Base-by-base conservation (phyloP, 2,329 filamentous ascomycete genomes). In the Colletotrichum godetiae region DNA sequence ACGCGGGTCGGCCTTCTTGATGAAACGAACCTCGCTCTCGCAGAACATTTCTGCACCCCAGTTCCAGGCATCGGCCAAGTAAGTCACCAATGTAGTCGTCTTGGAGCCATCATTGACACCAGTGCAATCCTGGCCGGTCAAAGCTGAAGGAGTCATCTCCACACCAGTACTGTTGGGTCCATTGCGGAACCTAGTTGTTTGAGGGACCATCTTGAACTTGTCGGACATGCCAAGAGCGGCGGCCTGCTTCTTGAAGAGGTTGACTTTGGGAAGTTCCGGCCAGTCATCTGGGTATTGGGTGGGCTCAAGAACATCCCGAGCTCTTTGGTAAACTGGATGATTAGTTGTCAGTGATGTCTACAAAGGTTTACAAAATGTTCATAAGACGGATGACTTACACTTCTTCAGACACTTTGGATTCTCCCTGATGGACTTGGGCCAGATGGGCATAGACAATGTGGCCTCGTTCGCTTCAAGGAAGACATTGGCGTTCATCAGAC, bases 1-100 rank as follows among this genome's bases (percentile, higher is more conserved):
- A 0, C 80, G 78, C 1, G 83, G 83, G 22, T 76, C 74, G 55
- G 86, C 85, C 78, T 90, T 88, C 68, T 89, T 86, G 63, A 93
- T 84, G 77, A 92, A 89, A 57, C 89, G 85, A 2, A 93, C 92
- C 79, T 93, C 91, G 73, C 90, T 91, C 76, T 91, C 88, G 80
- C 92, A 93, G 75, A 93, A 93, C 80, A 93, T 89, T 77, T 93
- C 91, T 13, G 92, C 90, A 10, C 91, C 92, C 90, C 91, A 92
- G 77, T 92, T 92, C 91, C 91, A 93, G 1, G 92, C 91, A 79
- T 93, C 92, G 8, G 89, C 86, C 8, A 93, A 82, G 76, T 93
- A 93, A 0, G 91, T 93, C 49, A 92, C 90, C 1, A 91, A 83
- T 0, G 89, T 92, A 12, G 88, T 91, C 22, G 87, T 92, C 80